phyloP scores from a whole-genome alignment of 306 rosid species.

The Acacia melanoxylon region DNA sequence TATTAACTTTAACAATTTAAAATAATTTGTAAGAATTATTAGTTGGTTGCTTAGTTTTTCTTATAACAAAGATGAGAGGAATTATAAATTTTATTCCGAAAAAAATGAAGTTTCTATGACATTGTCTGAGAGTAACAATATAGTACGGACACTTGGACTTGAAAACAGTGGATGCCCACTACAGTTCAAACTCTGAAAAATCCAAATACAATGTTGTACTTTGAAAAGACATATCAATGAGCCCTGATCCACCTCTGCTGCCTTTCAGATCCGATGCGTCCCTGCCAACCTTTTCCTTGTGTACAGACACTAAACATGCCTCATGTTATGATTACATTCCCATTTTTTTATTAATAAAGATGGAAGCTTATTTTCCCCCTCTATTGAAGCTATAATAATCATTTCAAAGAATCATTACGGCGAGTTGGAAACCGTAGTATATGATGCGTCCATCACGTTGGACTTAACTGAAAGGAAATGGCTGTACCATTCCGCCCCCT shows the following conservation, averaged over 20 bases:
- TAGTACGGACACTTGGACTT: neutral
- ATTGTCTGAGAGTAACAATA: too few relatives aligned
- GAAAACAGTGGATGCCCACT: neutral
- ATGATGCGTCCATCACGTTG: constrained; percentile 44
- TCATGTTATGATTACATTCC: constrained; percentile 25
- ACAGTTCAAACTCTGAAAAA: constrained; percentile 45
- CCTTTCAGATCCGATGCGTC: constrained; percentile 43
- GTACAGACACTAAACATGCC: neutral
- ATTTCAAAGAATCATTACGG: constrained; percentile 39
- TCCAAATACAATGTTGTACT: constrained; percentile 28
- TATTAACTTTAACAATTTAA: too few relatives aligned
- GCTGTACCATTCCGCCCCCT: constrained; percentile 24
- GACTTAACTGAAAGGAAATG: constrained; percentile 33
- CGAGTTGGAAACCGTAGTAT: constrained; percentile 39
- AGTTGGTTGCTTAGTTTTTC: too few relatives aligned
- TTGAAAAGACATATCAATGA: constrained; percentile 64
- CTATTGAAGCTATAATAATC: constrained; percentile 11
- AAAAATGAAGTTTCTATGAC: too few relatives aligned
- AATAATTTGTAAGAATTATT: too few relatives aligned
- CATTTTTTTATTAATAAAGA: neutral
- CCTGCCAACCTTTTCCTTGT: neutral
- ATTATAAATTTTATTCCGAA: too few relatives aligned
- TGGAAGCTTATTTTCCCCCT: neutral
- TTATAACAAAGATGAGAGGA: too few relatives aligned
- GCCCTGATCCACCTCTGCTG: neutral